Conservation (phyloP, 192 early-diverging fungal genomes). For the Podila epigama region DNA sequence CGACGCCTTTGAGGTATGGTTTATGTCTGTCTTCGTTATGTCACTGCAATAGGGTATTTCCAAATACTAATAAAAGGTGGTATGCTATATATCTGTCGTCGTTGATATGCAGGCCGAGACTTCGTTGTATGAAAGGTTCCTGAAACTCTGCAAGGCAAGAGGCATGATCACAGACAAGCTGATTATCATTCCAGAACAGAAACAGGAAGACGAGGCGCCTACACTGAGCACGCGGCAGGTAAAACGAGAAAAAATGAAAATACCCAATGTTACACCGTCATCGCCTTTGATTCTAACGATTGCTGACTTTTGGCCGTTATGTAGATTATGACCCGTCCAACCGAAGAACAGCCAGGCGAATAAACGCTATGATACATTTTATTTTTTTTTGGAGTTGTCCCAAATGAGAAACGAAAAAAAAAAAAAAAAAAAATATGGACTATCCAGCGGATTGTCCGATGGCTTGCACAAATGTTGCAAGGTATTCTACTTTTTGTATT, state of each 20-base stretch:
- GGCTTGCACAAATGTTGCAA: conserved; percentile 9
- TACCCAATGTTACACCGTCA: neutral
- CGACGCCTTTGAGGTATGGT: conserved; percentile 78
- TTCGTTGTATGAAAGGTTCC: conserved; percentile 75
- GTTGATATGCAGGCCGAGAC: conserved; percentile 66
- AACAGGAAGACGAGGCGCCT: conserved; percentile 4
- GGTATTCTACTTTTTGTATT: conserved; percentile 12
- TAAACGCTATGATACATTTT: neutral
- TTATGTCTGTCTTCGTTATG: neutral
- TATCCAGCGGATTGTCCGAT: conserved; percentile 7
- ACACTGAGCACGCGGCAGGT: conserved; percentile 17
- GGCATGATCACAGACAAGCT: conserved; percentile 72
- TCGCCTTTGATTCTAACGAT: neutral
- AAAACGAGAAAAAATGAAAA: neutral
- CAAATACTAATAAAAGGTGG: neutral
- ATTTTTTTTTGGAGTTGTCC: neutral
- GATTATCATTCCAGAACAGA: conserved; percentile 68
- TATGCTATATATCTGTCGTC: neutral
- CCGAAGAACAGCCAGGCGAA: conserved; percentile 2
- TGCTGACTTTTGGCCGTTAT: neutral
- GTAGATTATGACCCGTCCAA: conserved; percentile 30
- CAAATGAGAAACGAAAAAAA: neutral
- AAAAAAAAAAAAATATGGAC: neutral
- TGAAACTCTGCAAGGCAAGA: conserved; percentile 68
- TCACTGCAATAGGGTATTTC: neutral